Evolutionary conservation across 2,329 filamentous ascomycete species (phyloP), one percentile per base, ranked within the genome.

Genomic region (Fusarium brevicatenulatum): DNA sequence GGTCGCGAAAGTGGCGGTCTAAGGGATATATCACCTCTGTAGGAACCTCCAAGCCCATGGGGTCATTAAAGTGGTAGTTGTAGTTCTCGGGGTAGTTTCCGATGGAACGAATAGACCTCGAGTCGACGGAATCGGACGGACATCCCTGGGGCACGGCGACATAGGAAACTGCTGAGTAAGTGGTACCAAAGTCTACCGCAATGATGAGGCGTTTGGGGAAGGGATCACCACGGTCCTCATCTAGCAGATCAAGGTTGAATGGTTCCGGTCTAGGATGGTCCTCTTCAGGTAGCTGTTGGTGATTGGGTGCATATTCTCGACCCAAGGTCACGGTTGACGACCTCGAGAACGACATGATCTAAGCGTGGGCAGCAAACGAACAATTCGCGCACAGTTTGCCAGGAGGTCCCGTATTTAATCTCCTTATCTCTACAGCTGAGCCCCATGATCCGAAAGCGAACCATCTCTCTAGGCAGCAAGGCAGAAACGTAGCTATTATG

Each of bases 261-360:
- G 25, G 25, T 30, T 30, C 25, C 4, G 19, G 13, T 30, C 44
- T n/a, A 2, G 16, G 0, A n/a, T 30, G 25, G 30, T 52, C 4
- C 9, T 59, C 12, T 2, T 28, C 37, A n/a, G 4, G 7, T 19
- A 32, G 25, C 4, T 4, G 0, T 36, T 7, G 56, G 21, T 59
- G 44, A 39, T 23, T 23, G 7, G 44, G 25, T 28, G 43, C 23
- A 59, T 18, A 21, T 18, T 59, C 56, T 19, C 34, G 56, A 25
- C 56, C 43, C 5, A 59, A 21, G 15, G 56, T 59, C 25, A 36
- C 28, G 2, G 56, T 59, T 4, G 56, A 59, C 21, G 43, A 47
- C 56, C 56, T 23, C 8, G 56, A 59, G 21, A 59, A 59, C 3
- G 44, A 59, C 56, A 59, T 59, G 21, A 25, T 59, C 4, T 18